Evolutionary conservation across 495 filamentous ascomycete species (phyloP).

Genomic region (Penicilliopsis zonata): DNA sequence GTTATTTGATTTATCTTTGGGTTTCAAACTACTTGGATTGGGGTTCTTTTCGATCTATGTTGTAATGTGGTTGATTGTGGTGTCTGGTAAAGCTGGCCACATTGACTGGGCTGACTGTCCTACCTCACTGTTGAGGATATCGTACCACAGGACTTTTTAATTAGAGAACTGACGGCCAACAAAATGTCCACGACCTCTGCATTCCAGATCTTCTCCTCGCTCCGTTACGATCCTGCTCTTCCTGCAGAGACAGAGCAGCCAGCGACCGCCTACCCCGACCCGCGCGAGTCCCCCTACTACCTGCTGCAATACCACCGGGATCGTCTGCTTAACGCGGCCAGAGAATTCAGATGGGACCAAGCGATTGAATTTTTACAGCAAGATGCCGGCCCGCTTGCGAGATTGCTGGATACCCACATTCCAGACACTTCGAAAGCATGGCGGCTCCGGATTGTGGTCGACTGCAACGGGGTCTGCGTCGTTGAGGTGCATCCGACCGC

Average conservation of each 20-base stretch:
- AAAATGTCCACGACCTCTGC: too few species aligned
- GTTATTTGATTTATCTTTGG: too few species aligned
- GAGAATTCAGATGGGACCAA: constrained; percentile 49
- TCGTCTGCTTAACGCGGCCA: constrained; percentile 64
- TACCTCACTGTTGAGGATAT: too few species aligned
- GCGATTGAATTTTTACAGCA: constrained; percentile 19
- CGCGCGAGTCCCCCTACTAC: constrained; percentile 57
- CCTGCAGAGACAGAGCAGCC: constrained; percentile 23
- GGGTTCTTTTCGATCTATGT: too few species aligned
- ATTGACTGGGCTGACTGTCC: too few species aligned
- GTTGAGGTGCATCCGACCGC: constrained; percentile 39
- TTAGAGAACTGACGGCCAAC: too few species aligned
- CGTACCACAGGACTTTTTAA: too few species aligned
- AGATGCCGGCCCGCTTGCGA: constrained; percentile 14
- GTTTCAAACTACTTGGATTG: too few species aligned
- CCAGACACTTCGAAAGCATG: constrained; percentile 23
- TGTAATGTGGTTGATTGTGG: too few species aligned
- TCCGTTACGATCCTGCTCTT: constrained; percentile 62
- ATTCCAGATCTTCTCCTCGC: constrained; percentile 61
- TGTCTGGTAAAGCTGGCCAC: too few species aligned
- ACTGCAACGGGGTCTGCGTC: constrained; percentile 31
- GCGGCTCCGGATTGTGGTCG: constrained; percentile 44
- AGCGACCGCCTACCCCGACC: constrained; percentile 28
- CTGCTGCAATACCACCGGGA: constrained; percentile 74
- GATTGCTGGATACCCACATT: constrained; percentile 22